These are phyloP conservation scores for Colletotrichum sp. DNA, from an alignment of 2,329 filamentous ascomycete genomes.

Conservation along the genomic window DNA sequence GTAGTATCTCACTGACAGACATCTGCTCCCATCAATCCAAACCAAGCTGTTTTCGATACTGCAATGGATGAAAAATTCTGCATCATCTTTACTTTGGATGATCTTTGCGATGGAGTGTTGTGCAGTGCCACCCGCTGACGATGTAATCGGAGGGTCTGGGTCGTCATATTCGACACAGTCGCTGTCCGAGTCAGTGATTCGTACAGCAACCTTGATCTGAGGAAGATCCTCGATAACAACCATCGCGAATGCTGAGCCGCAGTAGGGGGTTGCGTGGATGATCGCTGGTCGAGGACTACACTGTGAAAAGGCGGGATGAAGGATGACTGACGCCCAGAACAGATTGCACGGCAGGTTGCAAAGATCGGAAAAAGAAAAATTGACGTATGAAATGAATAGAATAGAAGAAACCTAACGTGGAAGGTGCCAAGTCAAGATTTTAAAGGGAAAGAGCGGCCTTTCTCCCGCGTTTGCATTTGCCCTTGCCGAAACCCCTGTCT, in stretches of 20 bases:
- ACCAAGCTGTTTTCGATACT: background rate
- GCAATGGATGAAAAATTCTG: background rate
- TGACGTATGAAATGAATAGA: background rate
- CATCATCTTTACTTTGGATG: background rate
- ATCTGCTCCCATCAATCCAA: background rate
- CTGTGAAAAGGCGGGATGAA: background rate
- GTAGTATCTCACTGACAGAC: rapidly evolving
- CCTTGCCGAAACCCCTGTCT: background rate
- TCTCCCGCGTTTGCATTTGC: background rate
- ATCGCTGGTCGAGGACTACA: background rate
- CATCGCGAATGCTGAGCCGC: background rate
- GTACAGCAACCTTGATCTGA: background rate
- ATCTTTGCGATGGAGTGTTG: background rate
- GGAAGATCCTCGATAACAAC: background rate
- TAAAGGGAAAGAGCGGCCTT: background rate
- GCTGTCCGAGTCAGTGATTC: background rate
- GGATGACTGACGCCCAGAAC: background rate
- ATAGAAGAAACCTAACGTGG: too few relatives aligned
- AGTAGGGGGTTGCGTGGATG: background rate
- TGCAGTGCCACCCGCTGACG: background rate
- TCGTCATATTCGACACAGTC: constrained; percentile 1
- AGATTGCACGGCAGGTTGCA: background rate
- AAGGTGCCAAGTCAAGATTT: too few relatives aligned
- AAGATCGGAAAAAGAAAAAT: background rate
- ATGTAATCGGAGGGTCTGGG: background rate